Percentiles rank a stretch among this genome's conserved stretches.
phyloP scores from a whole-genome alignment of 441 rosid species.

The Jatropha podagrica region DNA sequence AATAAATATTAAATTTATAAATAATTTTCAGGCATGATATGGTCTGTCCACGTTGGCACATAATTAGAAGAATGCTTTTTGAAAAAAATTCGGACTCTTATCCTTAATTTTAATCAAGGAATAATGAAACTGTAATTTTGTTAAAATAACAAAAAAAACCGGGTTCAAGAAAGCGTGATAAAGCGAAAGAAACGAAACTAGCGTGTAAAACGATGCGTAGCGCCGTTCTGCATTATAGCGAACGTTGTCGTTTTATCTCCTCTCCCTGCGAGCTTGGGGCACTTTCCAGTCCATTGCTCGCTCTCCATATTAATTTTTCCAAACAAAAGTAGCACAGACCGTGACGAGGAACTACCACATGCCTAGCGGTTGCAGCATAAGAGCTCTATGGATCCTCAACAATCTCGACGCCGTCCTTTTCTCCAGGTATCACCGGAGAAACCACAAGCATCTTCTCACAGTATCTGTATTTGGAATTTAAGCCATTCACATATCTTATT shows the following conservation, averaged over 20 bases:
- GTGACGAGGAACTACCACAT: constrained; percentile 17
- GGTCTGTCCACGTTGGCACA: no score
- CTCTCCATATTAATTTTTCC: neutral
- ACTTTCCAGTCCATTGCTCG: neutral
- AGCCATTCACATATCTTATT: neutral
- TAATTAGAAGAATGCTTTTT: no score
- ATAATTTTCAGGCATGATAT: no score
- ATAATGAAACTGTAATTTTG: no score
- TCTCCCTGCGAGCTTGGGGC: neutral
- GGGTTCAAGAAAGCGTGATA: no score
- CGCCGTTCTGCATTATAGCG: neutral
- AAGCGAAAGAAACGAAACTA: no score
- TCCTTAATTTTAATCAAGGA: no score
- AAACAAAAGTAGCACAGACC: neutral
- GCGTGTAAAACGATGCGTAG: neutral
- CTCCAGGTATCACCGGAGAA: constrained; percentile 55
- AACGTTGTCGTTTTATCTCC: neutral
- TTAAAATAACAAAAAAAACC: no score
- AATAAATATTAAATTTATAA: no score
- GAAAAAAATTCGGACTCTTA: no score
- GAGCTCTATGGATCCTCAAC: constrained; percentile 86
- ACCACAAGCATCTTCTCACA: neutral
- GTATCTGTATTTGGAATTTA: neutral
- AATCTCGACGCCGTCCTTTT: constrained; percentile 71
- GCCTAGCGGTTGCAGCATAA: constrained; percentile 63